Evolutionary conservation across 768 basidiomycete genomes (phyloP), one percentile per base, ranked within the genome.

Genomic region (Russula olivacea): DNA sequence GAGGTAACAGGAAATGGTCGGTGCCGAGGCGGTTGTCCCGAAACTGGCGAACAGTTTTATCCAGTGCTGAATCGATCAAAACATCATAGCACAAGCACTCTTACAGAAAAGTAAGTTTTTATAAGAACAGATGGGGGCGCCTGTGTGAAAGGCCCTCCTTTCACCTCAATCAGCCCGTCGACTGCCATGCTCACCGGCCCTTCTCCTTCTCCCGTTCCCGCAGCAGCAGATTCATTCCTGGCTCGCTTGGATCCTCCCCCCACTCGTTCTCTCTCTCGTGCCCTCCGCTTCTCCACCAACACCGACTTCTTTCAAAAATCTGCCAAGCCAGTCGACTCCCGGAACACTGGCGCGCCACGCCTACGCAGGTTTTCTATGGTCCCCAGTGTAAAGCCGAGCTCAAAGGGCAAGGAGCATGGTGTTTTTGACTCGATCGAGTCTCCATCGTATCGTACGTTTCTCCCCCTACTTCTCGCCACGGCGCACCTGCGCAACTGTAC

Each of bases 351-450:
- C 34, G 25, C 52, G 21, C n/a, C 45, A 1, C 54, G 45, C 43
- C 32, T 65, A 32, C 67, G 65, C 50, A 58, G 45, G 9, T 63
- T 56, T 55, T 68, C 67, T 28, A 63, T 66, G 60, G 23, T 55
- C 28, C 47, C 66, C 17, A 58, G 45, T 30, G 15, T 36, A 36
- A 47, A 17, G 50, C 21, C 56, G 21, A 59, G 40, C 25, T 40
- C 43, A 19, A 68, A 68, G 50, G 67, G 67, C 30, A 68, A 68
- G 32, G 67, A 66, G 38, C 66, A 45, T 30, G 65, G 63, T 23
- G 45, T 38, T 12, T 59, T 66, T 17, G 66, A 68, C 53, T 34
- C 64, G 17, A 48, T 63, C 23, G 67, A 59, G 3, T 60, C 67
- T 17, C 58, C 54, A 3, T 56, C 64, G 0, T 68, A 59, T 25